Evolutionary conservation across 1,284 basidiomycete species (phyloP), one percentile per base, ranked within the genome.

Genomic region (Cryptococcus amylolentus): DNA sequence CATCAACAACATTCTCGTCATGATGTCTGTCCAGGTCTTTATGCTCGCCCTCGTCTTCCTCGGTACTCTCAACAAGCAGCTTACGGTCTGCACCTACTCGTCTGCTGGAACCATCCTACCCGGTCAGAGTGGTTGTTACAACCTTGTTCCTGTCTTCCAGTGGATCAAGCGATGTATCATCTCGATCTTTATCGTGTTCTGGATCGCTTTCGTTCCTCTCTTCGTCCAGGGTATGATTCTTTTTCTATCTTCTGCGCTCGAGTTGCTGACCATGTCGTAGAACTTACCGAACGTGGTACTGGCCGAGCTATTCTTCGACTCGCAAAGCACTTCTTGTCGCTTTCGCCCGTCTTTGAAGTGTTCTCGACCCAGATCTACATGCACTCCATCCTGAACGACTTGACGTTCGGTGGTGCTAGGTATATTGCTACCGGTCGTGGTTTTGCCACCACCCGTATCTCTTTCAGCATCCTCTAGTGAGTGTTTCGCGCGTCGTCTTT

Each of bases 401-500:
- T 96, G 80, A 93, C 90, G 4, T 95, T 95, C 62, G 93, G 93
- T 78, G 93, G 93, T 58, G 93, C 93, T 51, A 85, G 93, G 59
- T 97, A 96, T 78, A 97, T 97, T 66, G 92, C 93, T n/a, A 97
- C 93, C n/a, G 93, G 93, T 56, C 89, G 93, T 83, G 93, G 93
- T 44, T 97, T 97, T 72, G 93, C 93, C 16, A 96, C 93, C 7
- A 89, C 90, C 20, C 84, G 93, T 55, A 90, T 95, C 63, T 88
- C 87, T 61, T 97, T 97, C 81, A 88, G 85, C 72, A 93, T 93
- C 65, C 80, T 96, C 20, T 94, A 92, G 64, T 70, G 45, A 67
- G 68, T 70, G 8, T 1, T 9, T 5, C 10, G 12, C 26, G 12
- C 16, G 5, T 2, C 28, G 16, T 28, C 5, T 14, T 8, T 8